Evolutionary conservation across 139 green algal genomes (phyloP).

Genomic region (Zygnema circumcarinatum): DNA sequence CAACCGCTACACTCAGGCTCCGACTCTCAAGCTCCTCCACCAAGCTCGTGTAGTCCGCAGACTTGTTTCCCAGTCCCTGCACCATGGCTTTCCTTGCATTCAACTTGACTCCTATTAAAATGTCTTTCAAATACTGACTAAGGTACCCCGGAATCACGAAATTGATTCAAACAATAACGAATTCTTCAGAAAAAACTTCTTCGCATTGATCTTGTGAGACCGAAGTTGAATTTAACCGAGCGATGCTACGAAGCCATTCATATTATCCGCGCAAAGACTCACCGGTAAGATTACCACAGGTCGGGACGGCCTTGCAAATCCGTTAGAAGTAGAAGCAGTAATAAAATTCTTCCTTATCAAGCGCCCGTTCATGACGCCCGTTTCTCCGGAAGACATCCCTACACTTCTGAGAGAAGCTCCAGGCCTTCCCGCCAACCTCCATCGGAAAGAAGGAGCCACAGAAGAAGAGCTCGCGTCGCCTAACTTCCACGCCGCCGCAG

Average conservation of each 20-base stretch:
- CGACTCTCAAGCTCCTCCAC: constrained; percentile 62
- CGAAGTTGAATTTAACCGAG: background rate
- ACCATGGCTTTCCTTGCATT: too few relatives aligned
- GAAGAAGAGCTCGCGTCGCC: too few relatives aligned
- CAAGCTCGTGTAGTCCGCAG: constrained; percentile 77
- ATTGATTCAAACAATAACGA: background rate
- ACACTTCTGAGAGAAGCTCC: too few relatives aligned
- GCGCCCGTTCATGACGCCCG: too few relatives aligned
- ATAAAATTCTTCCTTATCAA: too few relatives aligned
- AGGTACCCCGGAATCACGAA: background rate
- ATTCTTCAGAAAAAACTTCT: background rate
- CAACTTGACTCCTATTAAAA: too few relatives aligned
- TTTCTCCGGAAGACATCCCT: too few relatives aligned
- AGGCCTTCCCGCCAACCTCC: too few relatives aligned
- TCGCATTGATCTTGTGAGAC: background rate
- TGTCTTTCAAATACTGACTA: background rate
- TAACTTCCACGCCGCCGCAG: too few relatives aligned
- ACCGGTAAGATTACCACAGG: background rate
- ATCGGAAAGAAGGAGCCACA: too few relatives aligned
- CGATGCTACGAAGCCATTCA: background rate
- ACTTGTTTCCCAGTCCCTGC: constrained; percentile 86
- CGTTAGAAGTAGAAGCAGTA: background rate
- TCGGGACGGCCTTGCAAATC: background rate
- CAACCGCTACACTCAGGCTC: constrained; percentile 64
- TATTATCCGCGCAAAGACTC: background rate